These are phyloP conservation scores for Panicum hallii DNA, from an alignment of 202 grass and related monocot species.

Conservation along the genomic window DNA sequence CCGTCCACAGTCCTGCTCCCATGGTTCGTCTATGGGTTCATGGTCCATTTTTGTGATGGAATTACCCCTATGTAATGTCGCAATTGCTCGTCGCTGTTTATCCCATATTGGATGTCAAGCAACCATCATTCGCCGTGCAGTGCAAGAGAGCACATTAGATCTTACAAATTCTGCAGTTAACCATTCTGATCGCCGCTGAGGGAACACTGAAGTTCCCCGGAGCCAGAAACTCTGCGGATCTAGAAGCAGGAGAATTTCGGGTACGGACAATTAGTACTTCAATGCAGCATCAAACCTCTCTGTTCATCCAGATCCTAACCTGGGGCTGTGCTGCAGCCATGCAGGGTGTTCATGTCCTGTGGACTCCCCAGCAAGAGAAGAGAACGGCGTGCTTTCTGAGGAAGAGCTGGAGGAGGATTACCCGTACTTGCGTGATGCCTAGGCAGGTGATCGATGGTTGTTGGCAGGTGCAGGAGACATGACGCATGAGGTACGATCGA, in stretches of 20 bases:
- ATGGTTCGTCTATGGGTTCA: too few relatives aligned
- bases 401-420: conserved; percentile 32
- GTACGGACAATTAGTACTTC: not conserved
- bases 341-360: conserved; percentile 46
- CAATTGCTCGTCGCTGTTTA: too few relatives aligned
- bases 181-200: conserved; percentile 43
- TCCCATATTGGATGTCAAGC: too few relatives aligned
- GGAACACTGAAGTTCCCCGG: conserved; percentile 9
- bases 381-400: conserved; percentile 27
- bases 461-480: not conserved
- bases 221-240: conserved; percentile 32
- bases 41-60: too few relatives aligned
- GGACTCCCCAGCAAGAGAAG: conserved; percentile 33
- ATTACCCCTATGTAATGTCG: too few relatives aligned
- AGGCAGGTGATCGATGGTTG: not conserved
- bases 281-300: not conserved
- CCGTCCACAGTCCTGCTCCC: too few relatives aligned
- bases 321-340: not conserved
- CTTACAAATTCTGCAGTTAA: not conserved
- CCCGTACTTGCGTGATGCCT: conserved; percentile 30
- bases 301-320: not conserved
- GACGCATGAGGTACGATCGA: too few relatives aligned
- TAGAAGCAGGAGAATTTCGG: conserved; percentile 21
- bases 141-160: too few relatives aligned
- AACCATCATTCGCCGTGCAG: too few relatives aligned